Conservation (phyloP, 2,329 filamentous ascomycete species). For the Fusarium irregulare region DNA sequence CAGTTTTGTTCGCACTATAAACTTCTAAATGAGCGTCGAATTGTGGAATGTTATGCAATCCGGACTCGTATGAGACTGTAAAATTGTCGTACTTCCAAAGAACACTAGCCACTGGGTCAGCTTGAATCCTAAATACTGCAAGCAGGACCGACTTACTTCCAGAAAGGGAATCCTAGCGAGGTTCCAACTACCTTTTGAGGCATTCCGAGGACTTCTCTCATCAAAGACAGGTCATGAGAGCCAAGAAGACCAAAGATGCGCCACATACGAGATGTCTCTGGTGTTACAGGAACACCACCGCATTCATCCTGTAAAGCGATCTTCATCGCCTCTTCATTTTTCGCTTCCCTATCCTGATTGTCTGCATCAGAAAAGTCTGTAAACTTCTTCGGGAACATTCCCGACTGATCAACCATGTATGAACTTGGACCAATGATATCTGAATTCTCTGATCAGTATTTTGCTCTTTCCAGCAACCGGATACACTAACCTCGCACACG, state of each 20-base stretch:
- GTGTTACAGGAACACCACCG: neutral
- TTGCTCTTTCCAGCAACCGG: accelerated
- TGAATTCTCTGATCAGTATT: neutral
- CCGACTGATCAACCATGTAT: conserved; percentile 60
- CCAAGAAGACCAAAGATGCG: conserved; percentile 16
- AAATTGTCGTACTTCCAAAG: conserved; percentile 61
- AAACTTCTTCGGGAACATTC: conserved; percentile 58
- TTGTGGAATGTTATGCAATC: conserved; percentile 62
- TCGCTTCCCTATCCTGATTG: neutral
- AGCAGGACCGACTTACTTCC: neutral
- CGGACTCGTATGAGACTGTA: conserved; percentile 67
- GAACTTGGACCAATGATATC: conserved; percentile 63
- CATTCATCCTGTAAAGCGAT: neutral
- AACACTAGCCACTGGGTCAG: conserved; percentile 43
- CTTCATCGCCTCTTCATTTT: neutral
- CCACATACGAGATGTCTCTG: conserved; percentile 7
- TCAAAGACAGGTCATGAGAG: conserved; percentile 34
- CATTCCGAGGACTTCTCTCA: conserved; percentile 40
- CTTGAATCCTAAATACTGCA: accelerated
- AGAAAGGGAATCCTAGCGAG: conserved; percentile 41
- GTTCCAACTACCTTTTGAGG: conserved; percentile 33
- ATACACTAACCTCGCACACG: conserved; percentile 49
- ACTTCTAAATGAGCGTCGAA: conserved; percentile 66
- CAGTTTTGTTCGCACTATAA: conserved; percentile 64
- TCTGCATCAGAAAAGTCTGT: conserved; percentile 12